Base-by-base conservation (phyloP, 768 basidiomycete genomes). In the Rhizopogon sp. region DNA sequence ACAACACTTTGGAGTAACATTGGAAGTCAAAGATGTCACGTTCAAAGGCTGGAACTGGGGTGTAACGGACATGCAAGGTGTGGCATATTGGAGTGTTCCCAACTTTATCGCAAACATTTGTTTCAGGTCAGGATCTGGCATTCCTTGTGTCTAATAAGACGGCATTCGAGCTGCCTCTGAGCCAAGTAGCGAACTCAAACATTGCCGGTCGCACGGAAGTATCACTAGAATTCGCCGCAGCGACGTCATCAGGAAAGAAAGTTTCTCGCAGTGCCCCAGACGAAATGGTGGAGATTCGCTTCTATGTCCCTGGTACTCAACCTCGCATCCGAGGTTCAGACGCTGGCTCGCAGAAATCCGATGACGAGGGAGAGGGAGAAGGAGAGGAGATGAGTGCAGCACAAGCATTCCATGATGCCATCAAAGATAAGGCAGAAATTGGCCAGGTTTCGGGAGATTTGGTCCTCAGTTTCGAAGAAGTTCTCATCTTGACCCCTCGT, bases 1-100 rank as follows among this genome's bases (percentile, higher is more conserved):
- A 71, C 90, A 89, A 58, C 84, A 93, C 71, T 98, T 93, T 73
- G 82, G 80, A 42, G 76, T 96, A 55, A 83, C 88, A 3, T 76
- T 98, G 22, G 97, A 98, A 67, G 81, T 79, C 5, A 86, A 85
- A 68, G 97, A 99, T 60, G 78, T 85, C 16, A 86, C 90, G 11
- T 83, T 95, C 68, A 94, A 91, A 67, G 97, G 97, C 0, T 98
- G 93, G 93, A 98, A 99, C 69, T 98, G 97, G 97, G 97, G 97
- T 5, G 82, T 87, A 31, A 90, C 92, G 2, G 93, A 96, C 65
- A 91, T 98, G 59, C 89, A 92, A 80, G 92, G 96, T 92, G 58
- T 53, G 76, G 50, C 39, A 13, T n/a, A 45, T 44, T 55, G 44
- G 29, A 37, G 5, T 49, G 35, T 49, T 33, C 3, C 43, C 22